These are phyloP conservation scores for Hypoxylon sp. DNA, from an alignment of 2,329 filamentous ascomycete genomes.

Conservation along the genomic window DNA sequence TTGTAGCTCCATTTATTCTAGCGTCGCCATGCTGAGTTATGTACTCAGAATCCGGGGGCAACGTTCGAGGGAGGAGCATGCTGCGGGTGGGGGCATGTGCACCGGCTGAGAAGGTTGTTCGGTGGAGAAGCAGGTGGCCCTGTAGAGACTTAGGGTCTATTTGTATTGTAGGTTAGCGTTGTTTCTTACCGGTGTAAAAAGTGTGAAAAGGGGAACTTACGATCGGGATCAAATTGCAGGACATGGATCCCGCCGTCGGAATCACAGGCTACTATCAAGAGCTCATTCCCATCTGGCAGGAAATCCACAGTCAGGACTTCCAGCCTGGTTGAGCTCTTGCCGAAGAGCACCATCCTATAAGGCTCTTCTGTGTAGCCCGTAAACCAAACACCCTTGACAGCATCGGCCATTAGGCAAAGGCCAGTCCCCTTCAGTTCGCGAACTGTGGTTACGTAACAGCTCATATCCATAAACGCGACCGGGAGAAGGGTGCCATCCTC, in stretches of 20 bases:
- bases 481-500: conserved; percentile 94
- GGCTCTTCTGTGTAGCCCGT: conserved; percentile 97
- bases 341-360: conserved; percentile 93
- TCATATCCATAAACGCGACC: conserved; percentile 98
- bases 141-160: conserved; percentile 93
- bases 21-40: conserved; percentile 49
- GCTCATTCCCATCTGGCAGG: conserved; percentile 84
- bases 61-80: conserved; percentile 79
- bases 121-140: conserved; percentile 87
- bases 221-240: conserved; percentile 94
- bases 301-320: conserved; percentile 89
- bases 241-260: conserved; percentile 89
- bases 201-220: conserved; percentile 66
- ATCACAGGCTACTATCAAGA: conserved; percentile 88
- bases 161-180: conserved; percentile 49
- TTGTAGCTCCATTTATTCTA: conserved; percentile 49
- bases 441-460: conserved; percentile 88
- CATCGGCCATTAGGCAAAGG: conserved; percentile 89
- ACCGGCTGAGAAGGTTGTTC: conserved; percentile 88
- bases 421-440: conserved; percentile 88
- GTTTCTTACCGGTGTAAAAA: not conserved
- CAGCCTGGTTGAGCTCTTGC: conserved; percentile 84
- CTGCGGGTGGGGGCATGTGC: conserved; percentile 82
- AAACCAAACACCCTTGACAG: conserved; percentile 95
- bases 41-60: conserved; percentile 59